Evolutionary conservation across 768 basidiomycete species (phyloP).

Genomic region (Boletellus ananas): DNA sequence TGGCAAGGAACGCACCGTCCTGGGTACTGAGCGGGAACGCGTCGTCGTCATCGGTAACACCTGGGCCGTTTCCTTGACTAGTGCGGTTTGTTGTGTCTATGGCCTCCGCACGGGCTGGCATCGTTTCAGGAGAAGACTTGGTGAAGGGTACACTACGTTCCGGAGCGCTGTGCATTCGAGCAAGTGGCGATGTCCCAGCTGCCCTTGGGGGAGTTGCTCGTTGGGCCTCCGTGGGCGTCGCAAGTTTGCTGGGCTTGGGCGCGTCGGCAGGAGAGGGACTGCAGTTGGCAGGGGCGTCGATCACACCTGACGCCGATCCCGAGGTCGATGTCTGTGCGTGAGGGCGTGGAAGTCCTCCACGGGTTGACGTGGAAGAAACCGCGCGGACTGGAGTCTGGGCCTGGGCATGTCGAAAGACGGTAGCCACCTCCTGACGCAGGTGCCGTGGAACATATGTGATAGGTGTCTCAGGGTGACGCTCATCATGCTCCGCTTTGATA

Average conservation of each 20-base stretch:
- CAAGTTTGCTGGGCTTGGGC: constrained; percentile 20
- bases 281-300: not conserved
- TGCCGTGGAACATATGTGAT: constrained; percentile 40
- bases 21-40: constrained; percentile 56
- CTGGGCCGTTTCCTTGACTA: constrained; percentile 22
- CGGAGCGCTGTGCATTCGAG: constrained; percentile 5
- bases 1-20: constrained; percentile 62
- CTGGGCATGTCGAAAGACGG: constrained; percentile 7
- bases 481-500: constrained; percentile 19
- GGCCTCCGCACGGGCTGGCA: not conserved
- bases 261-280: not conserved
- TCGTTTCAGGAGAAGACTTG: not conserved
- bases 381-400: not conserved
- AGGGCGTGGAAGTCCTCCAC: not conserved
- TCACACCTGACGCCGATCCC: not conserved
- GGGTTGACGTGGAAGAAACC: not conserved
- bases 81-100: not conserved
- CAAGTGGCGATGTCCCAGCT: constrained; percentile 10
- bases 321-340: not conserved
- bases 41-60: constrained; percentile 26
- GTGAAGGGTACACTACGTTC: constrained; percentile 14
- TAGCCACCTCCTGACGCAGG: constrained; percentile 30
- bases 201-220: constrained; percentile 4
- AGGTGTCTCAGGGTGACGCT: constrained; percentile 11
- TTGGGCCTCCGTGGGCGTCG: constrained; percentile 31